Evolutionary conservation across 441 rosid genomes (phyloP).

Genomic region (Jatropha multifida): DNA sequence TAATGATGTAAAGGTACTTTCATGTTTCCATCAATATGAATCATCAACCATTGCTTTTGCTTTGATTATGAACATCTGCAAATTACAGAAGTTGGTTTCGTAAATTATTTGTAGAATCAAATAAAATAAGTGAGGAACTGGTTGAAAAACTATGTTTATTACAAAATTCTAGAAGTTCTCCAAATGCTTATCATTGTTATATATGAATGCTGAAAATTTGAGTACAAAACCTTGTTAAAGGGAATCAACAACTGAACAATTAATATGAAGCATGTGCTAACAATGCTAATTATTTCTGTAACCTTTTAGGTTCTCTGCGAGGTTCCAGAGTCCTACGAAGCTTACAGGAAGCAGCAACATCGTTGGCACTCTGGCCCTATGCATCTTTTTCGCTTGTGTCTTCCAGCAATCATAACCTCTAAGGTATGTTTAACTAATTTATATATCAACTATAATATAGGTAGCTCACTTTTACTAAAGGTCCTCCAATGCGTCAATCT

Average conservation of each 20-base stretch:
- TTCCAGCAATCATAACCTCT: slow-evolving; percentile 73
- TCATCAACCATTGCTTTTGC: not conserved
- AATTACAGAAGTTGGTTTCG: not conserved
- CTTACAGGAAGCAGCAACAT: slow-evolving; percentile 96
- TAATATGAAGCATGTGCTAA: slow-evolving; percentile 10
- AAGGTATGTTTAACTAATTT: slow-evolving; percentile 45
- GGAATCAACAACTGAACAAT: not conserved
- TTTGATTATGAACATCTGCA: not conserved
- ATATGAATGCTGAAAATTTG: not conserved
- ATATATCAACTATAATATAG: not conserved
- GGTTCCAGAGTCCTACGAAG: slow-evolving; percentile 94
- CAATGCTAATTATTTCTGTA: slow-evolving; percentile 7
- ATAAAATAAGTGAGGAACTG: not conserved
- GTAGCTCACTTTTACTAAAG: slow-evolving; percentile 5
- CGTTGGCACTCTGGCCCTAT: slow-evolving; percentile 98
- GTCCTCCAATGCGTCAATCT: slow-evolving; percentile 18
- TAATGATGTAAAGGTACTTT: slow-evolving; percentile 78
- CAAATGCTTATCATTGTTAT: not conserved
- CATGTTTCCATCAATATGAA: slow-evolving; percentile 9
- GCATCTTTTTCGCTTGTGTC: slow-evolving; percentile 93
- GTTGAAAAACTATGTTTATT: not conserved
- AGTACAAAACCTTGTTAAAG: not conserved
- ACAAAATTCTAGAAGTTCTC: not conserved
- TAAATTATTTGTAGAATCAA: not conserved
- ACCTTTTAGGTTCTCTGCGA: slow-evolving; percentile 76